These are phyloP conservation scores for Corinectria fuckeliana DNA, from an alignment of 2,329 filamentous ascomycete genomes.

Conservation along the genomic window DNA sequence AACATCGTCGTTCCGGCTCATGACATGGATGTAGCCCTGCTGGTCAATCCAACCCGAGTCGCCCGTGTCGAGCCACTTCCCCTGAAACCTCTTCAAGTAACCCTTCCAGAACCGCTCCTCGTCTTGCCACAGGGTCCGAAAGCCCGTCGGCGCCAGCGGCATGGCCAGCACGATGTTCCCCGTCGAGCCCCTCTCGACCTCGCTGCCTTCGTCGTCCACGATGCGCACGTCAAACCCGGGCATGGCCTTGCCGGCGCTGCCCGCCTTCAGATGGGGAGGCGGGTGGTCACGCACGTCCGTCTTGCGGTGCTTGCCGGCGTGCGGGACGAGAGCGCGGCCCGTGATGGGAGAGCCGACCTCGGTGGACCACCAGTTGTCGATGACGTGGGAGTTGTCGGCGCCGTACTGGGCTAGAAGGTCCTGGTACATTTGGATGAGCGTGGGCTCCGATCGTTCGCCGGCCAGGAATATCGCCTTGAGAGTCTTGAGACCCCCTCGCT, in stretches of 20 bases:
- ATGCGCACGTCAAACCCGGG: conserved; percentile 88
- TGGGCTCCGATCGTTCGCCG: conserved; percentile 87
- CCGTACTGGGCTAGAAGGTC: conserved; percentile 71
- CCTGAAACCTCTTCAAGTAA: conserved; percentile 82
- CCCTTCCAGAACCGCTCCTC: conserved; percentile 84
- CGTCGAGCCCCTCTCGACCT: conserved; percentile 76
- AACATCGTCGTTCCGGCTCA: conserved; percentile 78
- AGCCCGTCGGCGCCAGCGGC: conserved; percentile 84
- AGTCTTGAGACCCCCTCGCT: conserved; percentile 72
- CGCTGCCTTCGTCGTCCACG: conserved; percentile 80
- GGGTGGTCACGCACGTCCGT: conserved; percentile 48
- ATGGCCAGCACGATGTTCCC: conserved; percentile 89
- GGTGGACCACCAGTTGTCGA: conserved; percentile 69
- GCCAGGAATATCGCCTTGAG: conserved; percentile 83
- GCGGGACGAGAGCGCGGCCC: conserved; percentile 61
- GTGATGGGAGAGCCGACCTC: conserved; percentile 66
- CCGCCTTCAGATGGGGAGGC: conserved; percentile 72
- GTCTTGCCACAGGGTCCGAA: conserved; percentile 86
- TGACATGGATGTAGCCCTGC: conserved; percentile 71
- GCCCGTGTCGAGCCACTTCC: conserved; percentile 88
- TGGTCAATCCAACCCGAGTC: conserved; percentile 87
- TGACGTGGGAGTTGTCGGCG: conserved; percentile 62
- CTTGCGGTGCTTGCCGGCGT: conserved; percentile 61
- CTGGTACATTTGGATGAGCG: conserved; percentile 83
- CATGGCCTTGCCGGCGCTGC: conserved; percentile 89